Conservation (phyloP, 192 early-diverging fungal genomes). For the Backusella psychrophila region DNA sequence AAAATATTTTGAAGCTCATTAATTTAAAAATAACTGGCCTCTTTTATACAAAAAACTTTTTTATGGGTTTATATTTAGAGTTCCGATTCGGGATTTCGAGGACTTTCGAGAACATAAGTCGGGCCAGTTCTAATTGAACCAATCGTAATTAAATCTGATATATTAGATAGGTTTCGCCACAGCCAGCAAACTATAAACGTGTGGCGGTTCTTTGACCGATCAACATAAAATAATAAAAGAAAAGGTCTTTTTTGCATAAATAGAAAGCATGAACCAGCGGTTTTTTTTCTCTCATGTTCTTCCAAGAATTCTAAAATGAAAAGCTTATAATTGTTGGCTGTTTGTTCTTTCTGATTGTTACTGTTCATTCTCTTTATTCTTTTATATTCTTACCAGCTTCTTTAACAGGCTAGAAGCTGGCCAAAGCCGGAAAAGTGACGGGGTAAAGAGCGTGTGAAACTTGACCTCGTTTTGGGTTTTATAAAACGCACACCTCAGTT, state of each 20-base stretch:
- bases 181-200: background rate
- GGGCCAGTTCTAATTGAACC: background rate
- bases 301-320: conserved; percentile 1
- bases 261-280: background rate
- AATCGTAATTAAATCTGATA: background rate
- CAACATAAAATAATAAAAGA: background rate
- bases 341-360: background rate
- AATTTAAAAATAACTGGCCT: background rate
- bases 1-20: background rate
- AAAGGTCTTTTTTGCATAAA: background rate
- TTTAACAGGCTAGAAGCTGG: background rate
- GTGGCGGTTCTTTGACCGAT: background rate
- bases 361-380: background rate
- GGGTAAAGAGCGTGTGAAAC: background rate
- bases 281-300: background rate
- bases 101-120: background rate
- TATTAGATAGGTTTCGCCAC: conserved; percentile 4
- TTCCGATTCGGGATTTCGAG: background rate
- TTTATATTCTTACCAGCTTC: background rate
- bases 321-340: background rate
- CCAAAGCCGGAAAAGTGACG: background rate
- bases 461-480: background rate
- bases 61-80: background rate
- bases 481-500: background rate
- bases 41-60: background rate